Conservation (phyloP, 78 protist genomes). For the Dictyostelium capitatum region DNA sequence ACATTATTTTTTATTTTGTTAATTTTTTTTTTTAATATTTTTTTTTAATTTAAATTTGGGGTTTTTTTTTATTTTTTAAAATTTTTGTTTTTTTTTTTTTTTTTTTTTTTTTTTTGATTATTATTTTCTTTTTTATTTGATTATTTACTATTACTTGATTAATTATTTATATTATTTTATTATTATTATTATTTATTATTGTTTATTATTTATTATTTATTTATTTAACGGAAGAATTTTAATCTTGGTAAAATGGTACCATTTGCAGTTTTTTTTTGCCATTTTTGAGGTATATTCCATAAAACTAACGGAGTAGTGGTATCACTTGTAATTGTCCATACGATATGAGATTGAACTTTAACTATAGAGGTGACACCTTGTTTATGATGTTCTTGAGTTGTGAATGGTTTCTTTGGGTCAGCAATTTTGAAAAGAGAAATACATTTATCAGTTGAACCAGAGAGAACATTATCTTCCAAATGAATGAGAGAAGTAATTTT, state of each 20-base stretch:
- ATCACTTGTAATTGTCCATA: constrained; percentile 72
- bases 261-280: constrained; percentile 68
- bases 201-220: no score
- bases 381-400: constrained; percentile 37
- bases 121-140: no score
- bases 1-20: no score
- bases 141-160: no score
- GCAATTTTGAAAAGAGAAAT: constrained; percentile 7
- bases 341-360: constrained; percentile 66
- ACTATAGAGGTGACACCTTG: constrained; percentile 53
- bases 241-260: constrained; percentile 17
- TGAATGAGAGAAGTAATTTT: constrained; percentile 28
- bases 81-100: no score
- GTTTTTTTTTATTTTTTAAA: no score
- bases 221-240: constrained; percentile 30
- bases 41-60: no score
- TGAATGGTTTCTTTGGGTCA: constrained; percentile 16
- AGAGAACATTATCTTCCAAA: constrained; percentile 52
- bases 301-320: constrained; percentile 39
- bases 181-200: no score
- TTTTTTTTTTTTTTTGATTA: no score
- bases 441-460: constrained; percentile 44
- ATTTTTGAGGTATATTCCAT: constrained; percentile 68
- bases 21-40: no score
- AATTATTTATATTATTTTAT: no score